Evolutionary conservation across 352 stramenopile species (phyloP).

Genomic region (Nothophytophthora sp.): DNA sequence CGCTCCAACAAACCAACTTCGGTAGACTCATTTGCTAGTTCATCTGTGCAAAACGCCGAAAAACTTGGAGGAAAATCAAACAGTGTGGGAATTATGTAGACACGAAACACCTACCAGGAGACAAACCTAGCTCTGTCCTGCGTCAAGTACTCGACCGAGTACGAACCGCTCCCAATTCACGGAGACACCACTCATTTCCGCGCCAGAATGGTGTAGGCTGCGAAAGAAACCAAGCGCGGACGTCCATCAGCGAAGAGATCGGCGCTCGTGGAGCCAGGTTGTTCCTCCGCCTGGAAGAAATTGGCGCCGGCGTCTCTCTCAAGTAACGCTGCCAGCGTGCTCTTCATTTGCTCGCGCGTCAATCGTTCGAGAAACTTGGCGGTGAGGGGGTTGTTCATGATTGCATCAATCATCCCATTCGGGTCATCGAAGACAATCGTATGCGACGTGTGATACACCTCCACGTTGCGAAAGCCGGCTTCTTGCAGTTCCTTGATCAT

Average conservation of each 20-base stretch:
- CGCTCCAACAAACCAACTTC: too few relatives aligned
- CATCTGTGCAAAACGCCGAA: too few relatives aligned
- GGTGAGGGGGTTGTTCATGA: slow-evolving; percentile 24
- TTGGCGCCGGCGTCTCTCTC: slow-evolving; percentile 23
- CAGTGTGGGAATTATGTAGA: too few relatives aligned
- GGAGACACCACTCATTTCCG: slow-evolving; percentile 37
- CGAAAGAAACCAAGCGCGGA: slow-evolving; percentile 30
- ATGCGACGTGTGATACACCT: slow-evolving; percentile 26
- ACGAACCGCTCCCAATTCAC: too few relatives aligned
- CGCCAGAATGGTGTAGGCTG: slow-evolving; percentile 24
- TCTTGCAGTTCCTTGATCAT: slow-evolving; percentile 23
- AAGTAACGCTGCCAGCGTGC: slow-evolving; percentile 16
- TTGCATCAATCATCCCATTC: slow-evolving; percentile 21
- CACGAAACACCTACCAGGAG: too few relatives aligned
- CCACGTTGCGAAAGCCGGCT: slow-evolving; percentile 22
- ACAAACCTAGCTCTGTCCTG: too few relatives aligned
- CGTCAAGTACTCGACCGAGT: too few relatives aligned
- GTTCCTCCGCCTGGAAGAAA: slow-evolving; percentile 12
- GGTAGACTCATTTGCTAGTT: too few relatives aligned
- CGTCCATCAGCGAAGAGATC: slow-evolving; percentile 18
- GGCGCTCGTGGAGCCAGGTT: not conserved
- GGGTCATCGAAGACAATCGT: slow-evolving; percentile 36
- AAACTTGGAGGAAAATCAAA: too few relatives aligned
- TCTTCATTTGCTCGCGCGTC: slow-evolving; percentile 22
- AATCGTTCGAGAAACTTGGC: slow-evolving; percentile 31